Evolutionary conservation across 208 protist genomes (phyloP), one percentile per base, ranked within the genome.

Genomic region (Acanthamoeba rhysodes): DNA sequence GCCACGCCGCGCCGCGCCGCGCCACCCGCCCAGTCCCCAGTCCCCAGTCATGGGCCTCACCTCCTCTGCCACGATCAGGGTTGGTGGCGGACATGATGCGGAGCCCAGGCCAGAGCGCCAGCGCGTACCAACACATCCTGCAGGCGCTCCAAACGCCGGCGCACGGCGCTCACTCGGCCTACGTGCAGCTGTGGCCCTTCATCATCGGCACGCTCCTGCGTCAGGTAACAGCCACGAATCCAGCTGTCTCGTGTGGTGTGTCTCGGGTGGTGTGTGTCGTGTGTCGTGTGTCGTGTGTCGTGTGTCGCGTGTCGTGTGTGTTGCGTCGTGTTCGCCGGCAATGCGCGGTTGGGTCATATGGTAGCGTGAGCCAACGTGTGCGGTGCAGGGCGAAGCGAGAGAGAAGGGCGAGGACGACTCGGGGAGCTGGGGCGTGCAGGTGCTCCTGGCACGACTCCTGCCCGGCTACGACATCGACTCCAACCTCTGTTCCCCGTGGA

Each of bases 101-200:
- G 62, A 1, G 62, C 2, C 22, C 62, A 7, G 16, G 22, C 12
- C 16, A 41, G 37, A 41, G 37, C 37, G 4, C 37, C 37, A 41
- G 62, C 62, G 62, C 62, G 8, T 68, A 68, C 62, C 62, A 68
- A 20, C 8, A 7, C 62, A 68, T 68, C 62, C 16, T 68, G 22
- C 2, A 68, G 62, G 24, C 14, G 62, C 62, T 68, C 62, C 2
- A n/a, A 10, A 27, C 2, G 22, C 37, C 37, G 37, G 37, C 37
- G 37, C 37, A 41, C 37, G 62, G 24, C 62, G 24, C 7, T 68
- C 70, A 78, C 70, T 34, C 37, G 32, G 70, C 70, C 70, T 78
- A 78, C 37, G 70, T 78, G 70, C 70, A 78, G 70, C 70, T 78
- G 12, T 78, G 70, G 70, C 70, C 70, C n/a, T 78, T 7, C 70